Percentiles rank a stretch among this genome's conserved stretches.
Evolutionary conservation across 176 grass and related monocot genomes (phyloP).

Genomic region (Phyllostachys edulis): DNA sequence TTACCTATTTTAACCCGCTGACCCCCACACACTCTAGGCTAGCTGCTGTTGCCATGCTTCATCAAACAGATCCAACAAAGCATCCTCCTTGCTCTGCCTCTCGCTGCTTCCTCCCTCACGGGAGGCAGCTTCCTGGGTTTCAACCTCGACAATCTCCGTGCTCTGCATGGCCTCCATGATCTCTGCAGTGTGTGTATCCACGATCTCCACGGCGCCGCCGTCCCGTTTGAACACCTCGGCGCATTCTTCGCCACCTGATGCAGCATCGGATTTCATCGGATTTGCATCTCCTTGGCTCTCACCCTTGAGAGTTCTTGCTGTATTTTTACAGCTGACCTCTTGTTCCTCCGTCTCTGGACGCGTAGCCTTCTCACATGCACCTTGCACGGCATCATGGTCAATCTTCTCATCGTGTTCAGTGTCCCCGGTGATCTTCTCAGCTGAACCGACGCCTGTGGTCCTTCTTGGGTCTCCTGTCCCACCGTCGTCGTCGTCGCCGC

Average conservation of each 20-base stretch:
- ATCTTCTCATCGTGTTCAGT: background rate
- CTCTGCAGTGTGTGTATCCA: background rate
- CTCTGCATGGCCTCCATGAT: background rate
- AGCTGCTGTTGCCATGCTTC: slow-evolving; percentile 29
- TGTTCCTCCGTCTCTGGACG: background rate
- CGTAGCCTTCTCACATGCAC: background rate
- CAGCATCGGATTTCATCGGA: background rate
- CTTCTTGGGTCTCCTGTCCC: background rate
- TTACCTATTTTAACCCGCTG: background rate
- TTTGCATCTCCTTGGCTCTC: background rate
- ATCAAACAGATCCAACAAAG: slow-evolving; percentile 21
- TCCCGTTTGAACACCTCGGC: background rate
- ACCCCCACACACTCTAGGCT: background rate
- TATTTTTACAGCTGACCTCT: background rate
- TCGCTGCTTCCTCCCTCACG: background rate
- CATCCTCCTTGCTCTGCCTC: background rate
- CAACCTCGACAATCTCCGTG: background rate
- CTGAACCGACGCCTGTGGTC: background rate
- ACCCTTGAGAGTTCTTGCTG: background rate
- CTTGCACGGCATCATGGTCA: background rate
- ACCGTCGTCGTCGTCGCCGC: background rate
- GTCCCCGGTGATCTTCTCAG: background rate
- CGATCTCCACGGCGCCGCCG: background rate
- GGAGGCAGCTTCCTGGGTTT: background rate
- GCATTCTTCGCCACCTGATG: background rate